Base-by-base conservation (phyloP, 2,329 filamentous ascomycete species). In the Thelonectria rubi region DNA sequence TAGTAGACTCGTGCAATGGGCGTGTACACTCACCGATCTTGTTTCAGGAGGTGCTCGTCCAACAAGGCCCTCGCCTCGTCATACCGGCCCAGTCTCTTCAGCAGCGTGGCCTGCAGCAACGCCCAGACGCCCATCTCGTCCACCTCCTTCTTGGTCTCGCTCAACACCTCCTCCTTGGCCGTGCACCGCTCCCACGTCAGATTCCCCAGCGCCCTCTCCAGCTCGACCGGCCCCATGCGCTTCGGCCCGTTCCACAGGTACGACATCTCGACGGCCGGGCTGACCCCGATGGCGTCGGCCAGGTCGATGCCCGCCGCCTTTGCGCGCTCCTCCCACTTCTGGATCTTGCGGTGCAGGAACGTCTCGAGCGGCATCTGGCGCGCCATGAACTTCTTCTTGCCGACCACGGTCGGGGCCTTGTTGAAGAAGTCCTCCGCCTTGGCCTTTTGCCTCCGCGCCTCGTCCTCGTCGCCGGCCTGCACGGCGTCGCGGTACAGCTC, bases 171-270 rank as follows among this genome's bases (percentile, higher is more conserved):
- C 0, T 75, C 72, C 5, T 75, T 65, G 6, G 78, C 80, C 1
- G 86, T 86, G 49, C 86, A 88, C 78, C 93, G 76, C 20, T 80
- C 78, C 86, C 86, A 97, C 0, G 81, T 80, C 11, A 97, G 78
- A n/a, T 84, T 84, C 1, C 74, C 77, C 39, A 92, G 74, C 0
- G 88, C 91, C 43, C 81, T 78, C 49, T 90, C 80, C 14, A 97
- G 80, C 62, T 94, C 86, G 0, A 79, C 78, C 1, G 78, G 70
- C 2, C 85, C 81, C 92, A 97, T 96, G 56, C 93, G 88, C 77
- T 92, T 94, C 69, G 87, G 88, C 0, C 94, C 94, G 72, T 92
- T 94, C 94, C 94, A 98, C 70, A 98, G 88, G 75, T 94, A 97
- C 12, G 91, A 89, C 91, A 98, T 97, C 79, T 98, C 95, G 71